Percentiles rank a stretch among this genome's conserved stretches.
phyloP scores from a whole-genome alignment of 805 yeast genomes.

The Millerozyma miso region DNA sequence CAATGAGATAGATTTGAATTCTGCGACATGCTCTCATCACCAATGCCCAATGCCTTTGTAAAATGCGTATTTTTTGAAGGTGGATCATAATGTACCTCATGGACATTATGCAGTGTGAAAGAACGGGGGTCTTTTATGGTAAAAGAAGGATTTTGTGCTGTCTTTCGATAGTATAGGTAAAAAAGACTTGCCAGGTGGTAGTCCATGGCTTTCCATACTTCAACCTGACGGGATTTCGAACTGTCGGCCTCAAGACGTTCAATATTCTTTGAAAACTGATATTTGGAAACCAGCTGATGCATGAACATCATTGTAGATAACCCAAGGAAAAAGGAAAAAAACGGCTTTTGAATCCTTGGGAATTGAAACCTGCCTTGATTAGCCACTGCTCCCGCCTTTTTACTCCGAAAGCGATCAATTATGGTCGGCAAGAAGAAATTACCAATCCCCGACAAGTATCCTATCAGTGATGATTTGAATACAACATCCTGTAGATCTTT shows the following conservation, averaged over 20 bases:
- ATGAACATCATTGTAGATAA: slow-evolving; percentile 20
- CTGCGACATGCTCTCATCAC: slow-evolving; percentile 1
- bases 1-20: slow-evolving; percentile 19
- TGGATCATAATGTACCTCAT: slow-evolving; percentile 27
- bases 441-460: slow-evolving; percentile 21
- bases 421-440: slow-evolving; percentile 31
- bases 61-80: slow-evolving; percentile 4
- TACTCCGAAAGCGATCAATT: slow-evolving; percentile 10
- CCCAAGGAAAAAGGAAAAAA: slow-evolving; percentile 29
- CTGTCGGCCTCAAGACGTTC: slow-evolving; percentile 10
- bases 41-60: slow-evolving; percentile 6
- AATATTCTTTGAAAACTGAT: slow-evolving; percentile 18
- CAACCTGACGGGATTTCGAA: slow-evolving; percentile 13
- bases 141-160: slow-evolving; percentile 48
- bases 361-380: neutral
- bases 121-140: slow-evolving; percentile 54
- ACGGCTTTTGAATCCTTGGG: slow-evolving; percentile 24
- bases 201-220: slow-evolving; percentile 36
- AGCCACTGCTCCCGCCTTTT: neutral
- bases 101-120: slow-evolving; percentile 20
- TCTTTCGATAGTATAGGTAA: slow-evolving; percentile 46
- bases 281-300: slow-evolving; percentile 22
- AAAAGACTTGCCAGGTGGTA: slow-evolving; percentile 33
- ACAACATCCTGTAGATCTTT: slow-evolving; percentile 25
- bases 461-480: slow-evolving; percentile 19